Base-by-base conservation (phyloP, 83 land plant genomes). In the Picea mariana region DNA sequence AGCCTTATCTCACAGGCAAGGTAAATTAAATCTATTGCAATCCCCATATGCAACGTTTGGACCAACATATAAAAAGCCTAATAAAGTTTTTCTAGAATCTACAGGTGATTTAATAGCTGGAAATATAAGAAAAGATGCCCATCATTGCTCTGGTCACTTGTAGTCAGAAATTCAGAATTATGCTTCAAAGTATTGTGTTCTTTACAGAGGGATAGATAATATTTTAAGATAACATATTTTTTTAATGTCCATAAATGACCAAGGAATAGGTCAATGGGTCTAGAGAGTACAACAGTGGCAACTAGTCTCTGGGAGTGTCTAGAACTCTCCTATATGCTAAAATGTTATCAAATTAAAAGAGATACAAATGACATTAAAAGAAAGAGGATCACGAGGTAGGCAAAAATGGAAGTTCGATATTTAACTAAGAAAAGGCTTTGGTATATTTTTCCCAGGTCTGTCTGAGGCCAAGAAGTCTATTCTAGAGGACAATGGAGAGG, bases 11-110 rank as follows among this genome's bases (percentile, higher is more conserved):
- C 55, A 78, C 16, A 61, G 18, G 62, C 75, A 86, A 80, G 78
- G 71, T 67, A 87, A 84, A 44, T 82, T 9, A 9, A 17, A 44
- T n/a, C 42, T 62, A 60, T 85, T 71, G 34, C 75, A 85, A 62
- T 88, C 84, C 55, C 81, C 90, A 42, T 79, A 81, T 79, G 88
- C 84, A 67, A 76, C 31, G 0, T 26, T 52, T 76, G 61, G 60
- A 76, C 78, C 61, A 13, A 82, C 84, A 69, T 85, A 82, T 23
- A 86, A 34, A 60, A 82, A 85, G 16, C 86, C 79, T n/a, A 83
- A 86, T 82, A 83, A 79, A n/a, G 59, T 82, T 27, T 12, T 77
- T 44, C n/a, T 75, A 17, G 89, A 80, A 77, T 83, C 86, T 63
- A 79, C 78, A 4, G 49, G 58, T 77, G 87, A 84, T 24, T 73